Base-by-base conservation (phyloP, 2,329 filamentous ascomycete genomes). In the Hymenoscyphus fraxineus region DNA sequence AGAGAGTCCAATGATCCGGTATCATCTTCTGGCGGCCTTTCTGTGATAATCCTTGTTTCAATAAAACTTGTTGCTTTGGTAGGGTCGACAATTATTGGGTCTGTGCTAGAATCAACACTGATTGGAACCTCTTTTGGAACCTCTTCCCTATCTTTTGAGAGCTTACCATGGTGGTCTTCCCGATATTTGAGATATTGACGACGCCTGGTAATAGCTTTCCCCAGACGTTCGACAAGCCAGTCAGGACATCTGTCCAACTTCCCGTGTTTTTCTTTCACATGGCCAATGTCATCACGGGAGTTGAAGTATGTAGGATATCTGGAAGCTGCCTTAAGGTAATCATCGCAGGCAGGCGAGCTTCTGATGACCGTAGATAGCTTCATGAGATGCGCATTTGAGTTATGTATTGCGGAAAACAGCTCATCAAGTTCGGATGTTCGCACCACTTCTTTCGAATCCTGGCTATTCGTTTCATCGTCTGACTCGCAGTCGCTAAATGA, bases 121-220 rank as follows among this genome's bases (percentile, higher is more conserved):
- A 32, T 31, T 5, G 19, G 22, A 13, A 13, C 22, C 4, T 19
- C 31, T 12, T 55, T 55, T 16, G 31, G 16, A 27, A 60, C 61
- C 39, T 67, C 63, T 16, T 68, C 40, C 58, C 35, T 13, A 16
- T 47, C 51, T 38, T 62, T 59, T 0, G 68, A 58, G 0, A 72
- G 31, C 19, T 68, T 73, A 39, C 61, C 65, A 55, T 71, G 64
- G 56, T 76, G 75, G 3, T 75, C 71, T 27, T 72, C 62, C 13
- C 72, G 69, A 62, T 76, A 77, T 16, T 66, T 70, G 22, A 76
- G 61, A 40, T 69, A 76, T 40, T 75, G 71, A 9, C 75, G 67
- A 35, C 75, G 66, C 57, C 72, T 69, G 4, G 74, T 71, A 31
- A 75, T 76, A 0, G 71, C 70, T 22, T 69, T 72, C 1, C 75